Evolutionary conservation across 257 asterid genomes (phyloP), one percentile per base, ranked within the genome.

Genomic region (Salvia hispanica): DNA sequence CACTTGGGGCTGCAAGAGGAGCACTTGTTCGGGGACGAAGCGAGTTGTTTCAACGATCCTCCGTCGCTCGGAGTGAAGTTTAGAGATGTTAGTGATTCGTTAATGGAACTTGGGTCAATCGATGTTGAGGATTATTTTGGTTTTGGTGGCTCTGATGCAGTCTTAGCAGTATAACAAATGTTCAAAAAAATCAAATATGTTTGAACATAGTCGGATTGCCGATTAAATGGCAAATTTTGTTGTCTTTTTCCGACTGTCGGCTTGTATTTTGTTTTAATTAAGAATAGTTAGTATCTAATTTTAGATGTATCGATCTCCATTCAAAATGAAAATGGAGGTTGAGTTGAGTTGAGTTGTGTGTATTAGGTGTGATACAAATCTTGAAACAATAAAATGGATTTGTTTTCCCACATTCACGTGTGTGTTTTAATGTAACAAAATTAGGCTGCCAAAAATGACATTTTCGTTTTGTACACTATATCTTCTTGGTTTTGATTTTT

Each of bases 211-310:
- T 79, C 82, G 82, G 80, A 9, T 75, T 84, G 94, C 83, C 85
- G 58, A 15, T 69, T 53, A 14, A 10, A 50, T 3, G 88, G 89
- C 95, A 89, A 85, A 78, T 89, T 89, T 89, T 87, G 92, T 75
- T 8, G 37, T 25, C 77, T 5, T 45, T 34, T 3, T 74, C 78
- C 64, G 72, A 16, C 62, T 62, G 56, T 81, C 82, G 83, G 75
- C 64, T 70, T 55, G 51, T 67, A 68, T 66, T 69, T 45, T 64
- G 5, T 39, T 2, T 42, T 12, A 25, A 13, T 25, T 0, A 12
- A 25, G 43, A 25, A 61, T 61, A 62, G 43, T 25, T 21, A 61
- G 66, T 18, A 60, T 51, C 52, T 40, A 40, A 2, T 40, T 34
- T 15, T 2, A 43, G 72, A 78, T 68, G 74, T 74, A 25, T 28